phyloP scores from a whole-genome alignment of 805 yeast genomes.

The Cyberlindnera japonica region DNA sequence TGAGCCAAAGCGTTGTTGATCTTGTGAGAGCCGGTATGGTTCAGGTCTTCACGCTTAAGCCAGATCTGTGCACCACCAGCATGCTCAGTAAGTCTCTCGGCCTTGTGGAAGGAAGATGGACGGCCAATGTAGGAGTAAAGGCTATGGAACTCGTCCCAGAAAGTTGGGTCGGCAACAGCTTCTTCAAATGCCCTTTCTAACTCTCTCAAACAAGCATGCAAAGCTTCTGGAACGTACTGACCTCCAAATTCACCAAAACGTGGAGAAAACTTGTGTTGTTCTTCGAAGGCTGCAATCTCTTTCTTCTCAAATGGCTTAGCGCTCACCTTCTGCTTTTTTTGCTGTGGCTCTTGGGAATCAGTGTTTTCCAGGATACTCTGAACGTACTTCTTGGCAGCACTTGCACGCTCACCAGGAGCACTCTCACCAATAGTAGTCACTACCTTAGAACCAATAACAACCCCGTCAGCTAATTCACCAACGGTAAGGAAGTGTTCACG shows the following conservation, averaged over 20 bases:
- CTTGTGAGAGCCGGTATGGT: slow-evolving; percentile 87
- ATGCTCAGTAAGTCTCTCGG: slow-evolving; percentile 82
- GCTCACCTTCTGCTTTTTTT: slow-evolving; percentile 30
- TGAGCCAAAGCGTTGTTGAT: slow-evolving; percentile 83
- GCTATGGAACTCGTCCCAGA: slow-evolving; percentile 89
- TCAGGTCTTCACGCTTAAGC: slow-evolving; percentile 95
- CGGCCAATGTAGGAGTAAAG: slow-evolving; percentile 93
- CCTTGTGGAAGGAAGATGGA: slow-evolving; percentile 89
- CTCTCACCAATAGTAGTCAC: slow-evolving; percentile 68
- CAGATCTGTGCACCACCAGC: slow-evolving; percentile 97
- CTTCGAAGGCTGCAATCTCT: slow-evolving; percentile 40
- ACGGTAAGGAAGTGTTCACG: slow-evolving; percentile 84
- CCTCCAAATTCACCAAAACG: slow-evolving; percentile 97
- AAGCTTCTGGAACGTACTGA: slow-evolving; percentile 96
- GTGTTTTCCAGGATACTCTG: slow-evolving; percentile 59
- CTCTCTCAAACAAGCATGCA: slow-evolving; percentile 87
- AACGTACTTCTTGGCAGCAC: slow-evolving; percentile 63
- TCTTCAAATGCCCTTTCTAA: slow-evolving; percentile 83
- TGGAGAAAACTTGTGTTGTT: slow-evolving; percentile 64
- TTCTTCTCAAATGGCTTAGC: slow-evolving; percentile 26
- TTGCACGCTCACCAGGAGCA: slow-evolving; percentile 53
- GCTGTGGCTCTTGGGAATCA: slow-evolving; percentile 3
- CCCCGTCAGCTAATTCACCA: slow-evolving; percentile 86
- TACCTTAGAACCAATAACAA: slow-evolving; percentile 89
- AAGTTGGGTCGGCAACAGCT: slow-evolving; percentile 83